A percentile compares a stretch with the other conserved stretches of the same genome.
Evolutionary conservation across 2,329 filamentous ascomycete genomes (phyloP).

Genomic region (Fusarium xyrophilum): DNA sequence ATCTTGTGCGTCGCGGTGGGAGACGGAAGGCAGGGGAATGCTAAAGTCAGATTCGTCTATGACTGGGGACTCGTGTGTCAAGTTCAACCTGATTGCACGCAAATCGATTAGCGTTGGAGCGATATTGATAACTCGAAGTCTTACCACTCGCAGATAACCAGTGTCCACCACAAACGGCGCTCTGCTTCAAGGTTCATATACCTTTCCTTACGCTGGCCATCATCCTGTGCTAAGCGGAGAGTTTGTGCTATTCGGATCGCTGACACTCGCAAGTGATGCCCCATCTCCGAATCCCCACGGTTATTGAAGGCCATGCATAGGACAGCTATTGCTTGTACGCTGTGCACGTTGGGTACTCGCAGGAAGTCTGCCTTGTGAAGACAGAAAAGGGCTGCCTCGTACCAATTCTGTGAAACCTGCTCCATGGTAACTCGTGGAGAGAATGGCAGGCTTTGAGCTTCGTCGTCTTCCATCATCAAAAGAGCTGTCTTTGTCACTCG

Average conservation of each 20-base stretch:
- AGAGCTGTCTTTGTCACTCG: not conserved
- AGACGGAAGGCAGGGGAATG: not conserved
- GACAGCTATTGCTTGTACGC: not conserved
- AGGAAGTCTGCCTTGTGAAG: not conserved
- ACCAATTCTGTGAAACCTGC: not conserved
- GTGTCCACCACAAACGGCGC: not conserved
- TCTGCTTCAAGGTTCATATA: not conserved
- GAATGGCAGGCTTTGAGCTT: not conserved
- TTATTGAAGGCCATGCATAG: not conserved
- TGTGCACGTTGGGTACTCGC: not conserved
- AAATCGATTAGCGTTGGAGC: not conserved
- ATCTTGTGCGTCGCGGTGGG: not conserved
- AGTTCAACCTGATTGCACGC: not conserved
- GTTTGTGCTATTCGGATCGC: not conserved
- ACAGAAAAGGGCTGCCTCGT: not conserved
- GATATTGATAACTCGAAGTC: accelerated
- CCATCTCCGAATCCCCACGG: not conserved
- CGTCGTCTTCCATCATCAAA: not conserved
- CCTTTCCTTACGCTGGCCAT: accelerated
- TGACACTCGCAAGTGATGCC: not conserved
- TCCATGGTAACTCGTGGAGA: not conserved
- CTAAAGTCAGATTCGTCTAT: not conserved
- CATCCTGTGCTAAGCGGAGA: not conserved
- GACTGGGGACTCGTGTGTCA: not conserved
- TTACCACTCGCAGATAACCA: not conserved